phyloP scores from a whole-genome alignment of 2,329 filamentous ascomycete genomes.

The Pezicula radicicola region DNA sequence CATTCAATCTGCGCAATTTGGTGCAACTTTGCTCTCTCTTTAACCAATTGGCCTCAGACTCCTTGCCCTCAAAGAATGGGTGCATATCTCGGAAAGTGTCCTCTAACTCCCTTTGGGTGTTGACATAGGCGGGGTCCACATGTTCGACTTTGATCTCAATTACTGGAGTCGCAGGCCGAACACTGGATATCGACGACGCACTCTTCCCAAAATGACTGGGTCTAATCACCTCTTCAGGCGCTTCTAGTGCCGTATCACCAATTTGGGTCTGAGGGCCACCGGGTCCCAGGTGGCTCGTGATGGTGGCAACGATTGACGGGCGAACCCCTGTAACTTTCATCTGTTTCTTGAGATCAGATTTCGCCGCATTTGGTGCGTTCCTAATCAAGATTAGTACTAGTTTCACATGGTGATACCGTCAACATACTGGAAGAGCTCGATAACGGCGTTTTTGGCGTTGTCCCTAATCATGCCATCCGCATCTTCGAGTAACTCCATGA shows the following conservation, averaged over 20 bases:
- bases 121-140: constrained; percentile 79
- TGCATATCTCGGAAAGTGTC: constrained; percentile 82
- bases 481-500: constrained; percentile 88
- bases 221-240: constrained; percentile 26
- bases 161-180: constrained; percentile 56
- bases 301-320: constrained; percentile 79
- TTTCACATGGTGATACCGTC: not conserved
- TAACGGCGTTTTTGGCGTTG: constrained; percentile 75
- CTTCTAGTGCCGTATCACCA: constrained; percentile 33
- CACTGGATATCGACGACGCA: constrained; percentile 40
- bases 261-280: constrained; percentile 25
- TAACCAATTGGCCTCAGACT: constrained; percentile 89
- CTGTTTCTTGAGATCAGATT: constrained; percentile 85
- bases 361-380: constrained; percentile 76
- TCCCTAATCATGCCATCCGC: constrained; percentile 86
- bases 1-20: constrained; percentile 74
- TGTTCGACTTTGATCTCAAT: constrained; percentile 63
- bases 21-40: constrained; percentile 77
- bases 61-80: constrained; percentile 78
- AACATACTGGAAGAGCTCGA: constrained; percentile 77
- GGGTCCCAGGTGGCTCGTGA: constrained; percentile 70
- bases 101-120: constrained; percentile 83
- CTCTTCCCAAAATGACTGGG: constrained; percentile 45
- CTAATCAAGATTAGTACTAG: constrained; percentile 35
- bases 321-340: constrained; percentile 81